Evolutionary conservation across 1,139 yeast genomes (phyloP).

Genomic region (Blastobotrys aristatus): DNA sequence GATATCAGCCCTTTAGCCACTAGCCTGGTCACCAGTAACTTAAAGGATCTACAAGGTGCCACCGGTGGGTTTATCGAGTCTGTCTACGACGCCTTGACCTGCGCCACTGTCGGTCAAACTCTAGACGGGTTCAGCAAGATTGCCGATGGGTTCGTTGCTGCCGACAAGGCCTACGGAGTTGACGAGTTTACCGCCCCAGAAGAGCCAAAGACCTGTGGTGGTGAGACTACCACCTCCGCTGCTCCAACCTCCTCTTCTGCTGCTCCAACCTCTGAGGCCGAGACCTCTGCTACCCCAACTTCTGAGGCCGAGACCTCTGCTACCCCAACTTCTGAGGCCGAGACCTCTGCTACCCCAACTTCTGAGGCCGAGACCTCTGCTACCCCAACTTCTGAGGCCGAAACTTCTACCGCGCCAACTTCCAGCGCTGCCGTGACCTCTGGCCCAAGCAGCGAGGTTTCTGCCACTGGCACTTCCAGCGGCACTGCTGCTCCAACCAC

Average conservation of each 20-base stretch:
- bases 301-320: not conserved
- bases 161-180: constrained; percentile 6
- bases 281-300: constrained; percentile 2
- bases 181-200: constrained; percentile 2
- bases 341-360: not conserved
- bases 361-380: not conserved
- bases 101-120: constrained; percentile 4
- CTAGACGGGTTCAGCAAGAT: constrained; percentile 9
- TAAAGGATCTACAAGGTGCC: constrained; percentile 4
- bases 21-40: not conserved
- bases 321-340: not conserved
- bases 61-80: constrained; percentile 4
- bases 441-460: not conserved
- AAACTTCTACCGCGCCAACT: not conserved
- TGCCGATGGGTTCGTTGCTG: constrained; percentile 4
- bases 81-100: constrained; percentile 8
- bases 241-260: not conserved
- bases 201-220: constrained; percentile 7
- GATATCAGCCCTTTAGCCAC: constrained; percentile 1
- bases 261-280: not conserved
- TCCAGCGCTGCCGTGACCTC: not conserved
- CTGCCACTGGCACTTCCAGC: not conserved
- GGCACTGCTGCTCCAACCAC: constrained; percentile 9
- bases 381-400: not conserved
- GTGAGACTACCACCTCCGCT: not conserved